These are phyloP conservation scores for Meyerozyma athensensis DNA, from an alignment of 1,139 yeast species.

Conservation along the genomic window DNA sequence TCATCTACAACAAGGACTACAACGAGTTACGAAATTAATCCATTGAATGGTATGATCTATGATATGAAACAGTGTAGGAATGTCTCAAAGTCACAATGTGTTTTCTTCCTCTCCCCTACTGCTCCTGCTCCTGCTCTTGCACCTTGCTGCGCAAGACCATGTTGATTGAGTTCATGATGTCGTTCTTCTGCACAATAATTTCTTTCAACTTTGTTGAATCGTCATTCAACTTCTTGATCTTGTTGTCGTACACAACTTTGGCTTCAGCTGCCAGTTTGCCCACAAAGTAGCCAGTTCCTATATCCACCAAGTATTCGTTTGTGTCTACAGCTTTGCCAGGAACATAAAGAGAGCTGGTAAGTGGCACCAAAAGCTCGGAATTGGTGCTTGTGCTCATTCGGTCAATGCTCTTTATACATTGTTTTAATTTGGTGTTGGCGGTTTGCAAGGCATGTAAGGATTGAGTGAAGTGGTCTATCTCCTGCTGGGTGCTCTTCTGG, in stretches of 20 bases:
- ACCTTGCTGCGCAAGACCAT: conserved; percentile 44
- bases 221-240: conserved; percentile 65
- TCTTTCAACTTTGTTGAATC: conserved; percentile 73
- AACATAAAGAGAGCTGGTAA: conserved; percentile 83
- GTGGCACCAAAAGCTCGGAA: conserved; percentile 67
- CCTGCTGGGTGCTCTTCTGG: conserved; percentile 80
- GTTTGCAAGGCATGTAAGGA: conserved; percentile 80
- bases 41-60: background rate
- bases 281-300: conserved; percentile 94
- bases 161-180: conserved; percentile 48
- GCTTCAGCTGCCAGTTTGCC: conserved; percentile 74
- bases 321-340: conserved; percentile 71
- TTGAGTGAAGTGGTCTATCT: conserved; percentile 77
- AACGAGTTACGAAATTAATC: background rate
- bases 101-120: background rate
- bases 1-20: conserved; percentile 39
- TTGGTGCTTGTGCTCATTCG: conserved; percentile 35
- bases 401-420: conserved; percentile 70
- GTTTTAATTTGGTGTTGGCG: conserved; percentile 79
- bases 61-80: background rate
- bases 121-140: conserved; percentile 5
- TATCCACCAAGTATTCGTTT: conserved; percentile 78
- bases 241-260: conserved; percentile 63
- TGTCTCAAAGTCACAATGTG: background rate
- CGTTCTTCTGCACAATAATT: conserved; percentile 65